Base-by-base conservation (phyloP, 2,329 filamentous ascomycete species). In the Nigrospora oryzae region DNA sequence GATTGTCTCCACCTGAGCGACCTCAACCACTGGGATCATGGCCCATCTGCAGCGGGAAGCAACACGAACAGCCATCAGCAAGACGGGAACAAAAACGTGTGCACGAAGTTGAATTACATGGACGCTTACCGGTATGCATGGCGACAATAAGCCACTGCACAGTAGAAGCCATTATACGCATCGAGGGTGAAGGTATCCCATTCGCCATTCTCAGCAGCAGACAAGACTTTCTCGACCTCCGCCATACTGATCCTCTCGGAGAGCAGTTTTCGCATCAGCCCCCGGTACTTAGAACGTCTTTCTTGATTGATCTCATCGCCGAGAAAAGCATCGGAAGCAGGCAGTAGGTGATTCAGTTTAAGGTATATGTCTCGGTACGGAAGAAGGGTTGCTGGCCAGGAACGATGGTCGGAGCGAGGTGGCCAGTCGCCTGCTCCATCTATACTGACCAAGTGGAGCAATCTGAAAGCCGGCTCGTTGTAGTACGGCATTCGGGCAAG, bases 101-200 rank as follows among this genome's bases (percentile, higher is more conserved):
- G 23, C 23, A 28, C 5, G 7, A 4, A 6, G 46, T 64, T 64
- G 39, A 56, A 56, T 7, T 63, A 37, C 14, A 63, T 56, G 7
- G 55, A 62, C 14, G 47, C 61, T 61, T 61, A 66, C 42, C 63
- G 52, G 46, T 62, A 65, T 1, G 59, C 61, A 42, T 65, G 63
- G 3, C 62, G 52, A 17, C 53, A 54, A 31, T 50, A 48, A n/a
- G 58, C 58, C 36, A 63, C 50, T 37, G 57, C 62, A 43, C 51
- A 54, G 43, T 62, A 64, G 40, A 63, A 56, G 7, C 55, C 62
- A 42, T 65, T 65, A 48, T 56, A 62, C 13, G 47, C 49, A 34
- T 63, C 61, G 4, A 54, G 51, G 1, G 55, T 51, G 38, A 61
- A 51, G 8, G 51, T 41, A 33, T 55, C 52, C 55, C 51, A 62